Conservation (phyloP, 2,329 filamentous ascomycete genomes). For the Didymellaceae sp. region DNA sequence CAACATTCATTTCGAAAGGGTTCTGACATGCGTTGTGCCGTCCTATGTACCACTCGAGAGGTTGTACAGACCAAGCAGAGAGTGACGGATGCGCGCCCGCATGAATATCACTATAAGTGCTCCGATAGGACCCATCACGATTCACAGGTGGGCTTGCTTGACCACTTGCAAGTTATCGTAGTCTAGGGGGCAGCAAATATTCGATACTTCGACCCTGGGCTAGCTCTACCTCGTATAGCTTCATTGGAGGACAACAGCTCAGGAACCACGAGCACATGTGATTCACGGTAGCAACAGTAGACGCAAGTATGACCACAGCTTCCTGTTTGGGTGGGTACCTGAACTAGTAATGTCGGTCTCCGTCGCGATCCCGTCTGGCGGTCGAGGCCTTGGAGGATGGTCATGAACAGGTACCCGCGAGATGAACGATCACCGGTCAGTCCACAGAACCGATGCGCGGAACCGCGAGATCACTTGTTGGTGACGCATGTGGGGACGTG, state of each 20-base stretch:
- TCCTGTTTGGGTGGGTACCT: constrained; percentile 4
- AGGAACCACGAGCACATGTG: neutral
- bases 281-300: neutral
- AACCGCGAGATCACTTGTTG: constrained; percentile 7
- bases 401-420: constrained; percentile 21
- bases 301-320: neutral
- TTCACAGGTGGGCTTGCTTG: constrained; percentile 1
- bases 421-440: constrained; percentile 8
- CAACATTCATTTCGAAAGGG: constrained; percentile 29
- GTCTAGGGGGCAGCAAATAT: neutral
- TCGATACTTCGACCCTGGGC: constrained; percentile 9
- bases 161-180: neutral
- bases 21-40: constrained; percentile 38
- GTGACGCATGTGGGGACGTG: constrained; percentile 21
- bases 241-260: constrained; percentile 1
- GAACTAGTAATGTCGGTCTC: constrained; percentile 3
- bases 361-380: constrained; percentile 1
- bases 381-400: constrained; percentile 9
- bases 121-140: constrained; percentile 2
- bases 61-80: constrained; percentile 24
- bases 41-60: constrained; percentile 13
- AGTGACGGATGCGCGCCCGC: constrained; percentile 8
- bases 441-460: constrained; percentile 1
- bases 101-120: neutral
- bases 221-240: neutral